Evolutionary conservation across 805 yeast species (phyloP), one percentile per base, ranked within the genome.

Genomic region (Yamadazyma scolyti): DNA sequence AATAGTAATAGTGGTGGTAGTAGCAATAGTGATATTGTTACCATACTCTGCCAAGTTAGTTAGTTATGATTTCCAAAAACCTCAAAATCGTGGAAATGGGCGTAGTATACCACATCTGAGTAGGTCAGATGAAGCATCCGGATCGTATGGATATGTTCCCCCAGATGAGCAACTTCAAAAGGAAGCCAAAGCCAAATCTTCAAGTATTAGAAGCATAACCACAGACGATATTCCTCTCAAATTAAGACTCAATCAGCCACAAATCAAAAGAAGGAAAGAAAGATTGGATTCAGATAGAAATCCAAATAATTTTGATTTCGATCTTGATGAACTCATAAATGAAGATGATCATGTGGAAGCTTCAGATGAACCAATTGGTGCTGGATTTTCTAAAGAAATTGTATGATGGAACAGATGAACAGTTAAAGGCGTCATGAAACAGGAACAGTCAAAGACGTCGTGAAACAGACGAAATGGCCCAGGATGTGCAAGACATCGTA

Each of bases 21-120:
- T 72, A 9, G 56, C 58, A 0, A 45, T 70, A 14, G 48, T 72
- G 2, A 29, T 69, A 9, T 44, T 60, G 8, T 61, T 77, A 20
- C 83, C 83, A 5, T 53, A 67, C 30, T 39, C 69, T 9, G 65
- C 75, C 4, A 79, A 79, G 3, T 48, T 76, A 28, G 73, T 77
- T 3, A 54, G 58, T 3, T 60, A 68, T 41, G 52, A 59, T 3
- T 58, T 65, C 41, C 60, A 64, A 29, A 42, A 64, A 8, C 52
- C 57, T 9, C 13, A 30, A 21, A 30, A 34, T 23, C 15, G 14
- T 19, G 26, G 24, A 27, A 26, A 30, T 25, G 35, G 24, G 25
- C 19, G 20, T 9, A 4, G 5, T 20, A 6, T 9, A 28, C 10
- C 25, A 21, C 18, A 15, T 10, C 27, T 12, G 14, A 10, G 17